Percentiles rank a stretch among this genome's conserved stretches.
Evolutionary conservation across 2,329 filamentous ascomycete genomes (phyloP).

Genomic region (Fusarium poae): DNA sequence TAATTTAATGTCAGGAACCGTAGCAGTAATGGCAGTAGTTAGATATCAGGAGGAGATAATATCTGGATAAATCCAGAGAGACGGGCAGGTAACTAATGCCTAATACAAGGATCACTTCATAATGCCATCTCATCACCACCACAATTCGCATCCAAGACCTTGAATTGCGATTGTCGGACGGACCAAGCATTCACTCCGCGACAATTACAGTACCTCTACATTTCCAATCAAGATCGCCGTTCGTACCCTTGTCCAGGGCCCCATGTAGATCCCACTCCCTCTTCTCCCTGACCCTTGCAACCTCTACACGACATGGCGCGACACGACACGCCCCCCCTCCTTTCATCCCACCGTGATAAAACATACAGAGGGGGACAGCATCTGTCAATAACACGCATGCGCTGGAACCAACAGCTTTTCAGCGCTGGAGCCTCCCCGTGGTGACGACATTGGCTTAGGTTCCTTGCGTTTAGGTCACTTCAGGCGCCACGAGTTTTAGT

Average conservation of each 20-base stretch:
- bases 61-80: not conserved
- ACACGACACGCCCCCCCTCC: conserved; percentile 37
- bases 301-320: conserved; percentile 30
- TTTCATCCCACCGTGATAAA: conserved; percentile 22
- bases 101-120: conserved; percentile 25
- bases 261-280: conserved; percentile 33
- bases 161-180: conserved; percentile 35
- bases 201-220: conserved; percentile 12
- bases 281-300: conserved; percentile 11
- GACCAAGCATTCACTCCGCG: conserved; percentile 23
- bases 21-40: not conserved
- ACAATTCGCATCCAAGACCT: conserved; percentile 27
- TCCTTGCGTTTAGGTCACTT: conserved; percentile 12
- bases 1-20: conserved; percentile 21
- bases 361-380: conserved; percentile 1
- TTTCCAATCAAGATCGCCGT: conserved; percentile 40
- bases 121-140: conserved; percentile 32
- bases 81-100: not conserved
- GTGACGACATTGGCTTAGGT: conserved; percentile 37
- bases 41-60: too few relatives aligned
- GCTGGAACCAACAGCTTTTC: conserved; percentile 21
- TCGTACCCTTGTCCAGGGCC: conserved; percentile 28
- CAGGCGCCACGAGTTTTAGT: conserved; percentile 41
- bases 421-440: conserved; percentile 13
- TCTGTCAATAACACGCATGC: conserved; percentile 17